These are phyloP conservation scores for Serpula lacrymans DNA, from an alignment of 768 basidiomycete species.

Conservation along the genomic window DNA sequence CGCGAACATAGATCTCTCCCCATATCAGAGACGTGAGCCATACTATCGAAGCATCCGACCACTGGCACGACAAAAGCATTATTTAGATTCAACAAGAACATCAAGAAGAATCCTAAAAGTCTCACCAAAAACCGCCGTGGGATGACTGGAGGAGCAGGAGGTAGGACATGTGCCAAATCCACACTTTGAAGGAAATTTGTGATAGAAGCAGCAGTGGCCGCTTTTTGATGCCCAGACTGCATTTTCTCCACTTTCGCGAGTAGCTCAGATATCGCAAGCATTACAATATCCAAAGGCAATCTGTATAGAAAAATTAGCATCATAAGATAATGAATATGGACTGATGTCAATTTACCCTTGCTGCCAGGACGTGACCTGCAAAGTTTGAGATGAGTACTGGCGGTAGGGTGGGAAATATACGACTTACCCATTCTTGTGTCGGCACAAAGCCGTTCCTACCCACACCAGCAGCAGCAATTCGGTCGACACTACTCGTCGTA, in stretches of 20 bases:
- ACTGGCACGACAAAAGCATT: conserved; percentile 42
- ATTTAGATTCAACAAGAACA: conserved; percentile 3
- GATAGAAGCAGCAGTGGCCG: conserved; percentile 64
- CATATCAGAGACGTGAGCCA: conserved; percentile 94
- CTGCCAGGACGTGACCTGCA: conserved; percentile 88
- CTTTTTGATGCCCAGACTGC: conserved; percentile 61
- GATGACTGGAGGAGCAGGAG: conserved; percentile 58
- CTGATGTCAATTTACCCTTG: conserved; percentile 63
- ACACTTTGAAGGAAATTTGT: conserved; percentile 72
- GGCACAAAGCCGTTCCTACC: conserved; percentile 93
- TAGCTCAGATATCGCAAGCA: conserved; percentile 86
- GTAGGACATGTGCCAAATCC: conserved; percentile 69
- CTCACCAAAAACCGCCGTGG: conserved; percentile 78
- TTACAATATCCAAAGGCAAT: conserved; percentile 83
- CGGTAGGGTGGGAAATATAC: conserved; percentile 1
- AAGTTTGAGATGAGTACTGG: conserved; percentile 5
- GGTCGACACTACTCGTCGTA: conserved; percentile 54
- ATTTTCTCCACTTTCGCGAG: conserved; percentile 81
- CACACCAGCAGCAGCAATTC: conserved; percentile 62
- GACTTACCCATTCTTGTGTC: conserved; percentile 93
- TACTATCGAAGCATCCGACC: conserved; percentile 87
- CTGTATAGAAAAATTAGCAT: too few relatives aligned
- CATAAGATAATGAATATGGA: conserved; percentile 8
- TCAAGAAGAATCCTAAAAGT: conserved; percentile 5
- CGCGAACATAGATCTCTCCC: conserved; percentile 93